Evolutionary conservation across 2,329 filamentous ascomycete genomes (phyloP).

Genomic region (Talaromyces verruculosus): DNA sequence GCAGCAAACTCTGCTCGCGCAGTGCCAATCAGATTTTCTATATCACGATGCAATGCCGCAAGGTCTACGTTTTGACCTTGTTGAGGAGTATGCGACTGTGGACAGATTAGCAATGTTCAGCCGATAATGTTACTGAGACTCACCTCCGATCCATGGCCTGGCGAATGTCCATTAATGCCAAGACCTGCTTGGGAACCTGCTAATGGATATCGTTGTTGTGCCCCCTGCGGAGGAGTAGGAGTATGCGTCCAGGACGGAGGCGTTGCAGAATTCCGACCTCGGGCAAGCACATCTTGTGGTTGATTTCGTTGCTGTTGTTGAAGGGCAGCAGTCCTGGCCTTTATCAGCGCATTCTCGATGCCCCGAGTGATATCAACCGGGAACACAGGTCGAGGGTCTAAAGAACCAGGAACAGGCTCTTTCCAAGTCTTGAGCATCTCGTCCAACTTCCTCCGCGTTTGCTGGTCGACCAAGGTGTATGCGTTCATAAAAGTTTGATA

Average conservation of each 20-base stretch:
- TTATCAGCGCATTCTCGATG: conserved; percentile 92
- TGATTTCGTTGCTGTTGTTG: conserved; percentile 54
- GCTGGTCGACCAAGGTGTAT: conserved; percentile 81
- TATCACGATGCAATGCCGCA: conserved; percentile 77
- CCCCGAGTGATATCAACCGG: conserved; percentile 79
- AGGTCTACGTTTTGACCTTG: conserved; percentile 51
- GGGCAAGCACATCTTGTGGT: conserved; percentile 53
- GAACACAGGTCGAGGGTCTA: conserved; percentile 91
- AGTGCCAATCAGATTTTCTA: conserved; percentile 72
- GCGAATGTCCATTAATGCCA: conserved; percentile 34
- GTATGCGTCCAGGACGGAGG: conserved; percentile 68
- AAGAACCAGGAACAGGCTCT: conserved; percentile 87
- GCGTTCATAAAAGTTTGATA: conserved; percentile 97
- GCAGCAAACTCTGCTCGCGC: conserved; percentile 72
- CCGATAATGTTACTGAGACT: conserved; percentile 5
- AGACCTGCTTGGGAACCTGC: conserved; percentile 29
- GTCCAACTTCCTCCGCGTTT: conserved; percentile 86
- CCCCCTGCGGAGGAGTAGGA: conserved; percentile 65
- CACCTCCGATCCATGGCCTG: conserved; percentile 29
- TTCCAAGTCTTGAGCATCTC: conserved; percentile 99
- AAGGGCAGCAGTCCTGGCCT: conserved; percentile 64
- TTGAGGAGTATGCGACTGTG: conserved; percentile 32
- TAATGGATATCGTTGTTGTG: conserved; percentile 43
- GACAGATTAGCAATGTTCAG: neutral
- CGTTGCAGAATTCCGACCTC: conserved; percentile 52